Base-by-base conservation (phyloP, 345 rosid species). In the Pugionium cornutum region DNA sequence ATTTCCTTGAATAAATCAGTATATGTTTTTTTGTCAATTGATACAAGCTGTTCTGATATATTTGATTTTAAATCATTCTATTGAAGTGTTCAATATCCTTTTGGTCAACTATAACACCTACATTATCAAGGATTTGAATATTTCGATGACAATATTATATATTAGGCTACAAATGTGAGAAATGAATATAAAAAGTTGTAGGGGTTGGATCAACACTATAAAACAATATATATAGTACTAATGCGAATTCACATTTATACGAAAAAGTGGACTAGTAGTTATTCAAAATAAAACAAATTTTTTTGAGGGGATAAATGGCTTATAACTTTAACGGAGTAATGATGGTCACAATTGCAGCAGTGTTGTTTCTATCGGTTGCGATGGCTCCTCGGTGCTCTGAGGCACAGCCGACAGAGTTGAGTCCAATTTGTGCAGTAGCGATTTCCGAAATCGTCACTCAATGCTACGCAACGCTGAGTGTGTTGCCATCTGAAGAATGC, bases 381-480 rank as follows among this genome's bases (percentile, higher is more conserved):
- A 40, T 64, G 0, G 45, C 37, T 66, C 47, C 70, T 9, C 28
- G 4, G 37, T 45, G 62, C 53, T 26, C 70, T 4, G 46, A 64
- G 4, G 75, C 75, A 30, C 69, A 71, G 4, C n/a, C 72, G 28
- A 39, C 68, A 54, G 54, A 53, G 1, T 3, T 63, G 32, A 32
- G 66, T 66, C 54, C 66, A 1, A 4, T 57, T 4, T 72, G 76
- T 7, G 55, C 55, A 2, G 0, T 66, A 4, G 0, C 42, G n/a
- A 4, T 66, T 29, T 11, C 71, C 25, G 36, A 58, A 4, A 58
- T 39, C n/a, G 3, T 59, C 43, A 1, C 31, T 8, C 0, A 9
- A n/a, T 73, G 76, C 36, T 73, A 64, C 62, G 10, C 7, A 29
- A 0, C 28, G 3, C 40, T 2, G 32, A 58, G 0, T 7, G 4